These are phyloP conservation scores for Aristolochia californica DNA, from an alignment of 164 flowering plant species.

Conservation along the genomic window DNA sequence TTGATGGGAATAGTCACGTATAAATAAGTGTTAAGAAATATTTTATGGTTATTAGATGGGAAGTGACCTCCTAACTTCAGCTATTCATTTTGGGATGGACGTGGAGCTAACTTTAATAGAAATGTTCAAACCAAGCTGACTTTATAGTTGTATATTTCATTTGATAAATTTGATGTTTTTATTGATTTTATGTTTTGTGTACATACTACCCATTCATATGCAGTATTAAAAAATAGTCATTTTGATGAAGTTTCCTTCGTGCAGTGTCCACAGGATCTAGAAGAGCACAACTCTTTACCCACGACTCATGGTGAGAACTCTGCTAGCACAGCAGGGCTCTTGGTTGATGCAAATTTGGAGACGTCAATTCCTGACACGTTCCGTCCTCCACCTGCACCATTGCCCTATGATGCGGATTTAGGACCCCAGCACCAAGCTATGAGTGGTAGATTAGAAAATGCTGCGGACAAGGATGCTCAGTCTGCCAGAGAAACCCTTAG, in stretches of 20 bases:
- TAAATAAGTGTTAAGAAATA: too few species aligned
- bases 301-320: conserved; percentile 28
- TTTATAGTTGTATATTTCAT: too few species aligned
- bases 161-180: too few species aligned
- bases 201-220: too few species aligned
- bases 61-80: too few species aligned
- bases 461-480: conserved; percentile 7
- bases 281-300: conserved; percentile 43
- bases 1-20: too few species aligned
- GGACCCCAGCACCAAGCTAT: conserved; percentile 39
- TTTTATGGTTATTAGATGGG: too few species aligned
- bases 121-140: too few species aligned
- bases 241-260: conserved; percentile 3
- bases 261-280: conserved; percentile 62
- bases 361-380: conserved; percentile 59
- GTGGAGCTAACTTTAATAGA: too few species aligned
- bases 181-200: too few species aligned
- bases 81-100: too few species aligned
- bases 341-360: conserved; percentile 50
- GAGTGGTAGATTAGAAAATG: conserved; percentile 11
- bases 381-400: conserved; percentile 68
- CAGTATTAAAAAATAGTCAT: too few species aligned
- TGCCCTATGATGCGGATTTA: conserved; percentile 57
- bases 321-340: conserved; percentile 34
- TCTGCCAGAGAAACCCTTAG: conserved; percentile 16